A percentile compares a stretch with the other conserved stretches of the same genome.
Evolutionary conservation across 129 eudicot genomes (phyloP).

Genomic region (Flaveria robusta): DNA sequence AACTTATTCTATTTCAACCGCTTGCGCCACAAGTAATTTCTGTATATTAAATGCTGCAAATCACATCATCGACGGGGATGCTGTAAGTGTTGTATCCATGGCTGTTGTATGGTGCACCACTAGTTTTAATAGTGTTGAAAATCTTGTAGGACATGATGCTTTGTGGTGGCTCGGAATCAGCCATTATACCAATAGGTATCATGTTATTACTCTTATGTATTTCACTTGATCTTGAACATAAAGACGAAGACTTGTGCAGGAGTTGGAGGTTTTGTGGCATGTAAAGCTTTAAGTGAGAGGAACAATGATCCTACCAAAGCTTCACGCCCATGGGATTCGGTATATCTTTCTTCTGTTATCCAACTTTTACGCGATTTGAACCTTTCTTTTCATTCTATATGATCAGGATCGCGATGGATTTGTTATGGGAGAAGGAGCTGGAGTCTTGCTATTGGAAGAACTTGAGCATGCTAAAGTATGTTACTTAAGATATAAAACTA

Average conservation of each 20-base stretch:
- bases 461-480: slow-evolving; percentile 85
- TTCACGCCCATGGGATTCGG: slow-evolving; percentile 91
- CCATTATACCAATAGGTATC: slow-evolving; percentile 76
- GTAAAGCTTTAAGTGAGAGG: slow-evolving; percentile 78
- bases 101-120: not conserved
- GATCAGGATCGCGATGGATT: slow-evolving; percentile 82
- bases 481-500: not conserved
- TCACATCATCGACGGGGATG: slow-evolving; percentile 89
- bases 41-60: slow-evolving; percentile 84
- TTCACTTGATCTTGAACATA: slow-evolving; percentile 5
- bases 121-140: slow-evolving; percentile 13
- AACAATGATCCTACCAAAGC: slow-evolving; percentile 79
- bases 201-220: not conserved
- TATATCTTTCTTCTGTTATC: slow-evolving; percentile 28
- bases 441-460: slow-evolving; percentile 82
- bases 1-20: slow-evolving; percentile 87
- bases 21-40: slow-evolving; percentile 94
- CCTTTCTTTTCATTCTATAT: not conserved
- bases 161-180: slow-evolving; percentile 92
- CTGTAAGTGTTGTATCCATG: slow-evolving; percentile 49
- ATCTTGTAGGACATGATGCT: slow-evolving; percentile 80
- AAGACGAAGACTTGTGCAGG: slow-evolving; percentile 47
- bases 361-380: not conserved
- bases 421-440: slow-evolving; percentile 96
- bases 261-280: slow-evolving; percentile 88